These are phyloP conservation scores for Galerina sulciceps DNA, from an alignment of 768 basidiomycete genomes.

Conservation along the genomic window DNA sequence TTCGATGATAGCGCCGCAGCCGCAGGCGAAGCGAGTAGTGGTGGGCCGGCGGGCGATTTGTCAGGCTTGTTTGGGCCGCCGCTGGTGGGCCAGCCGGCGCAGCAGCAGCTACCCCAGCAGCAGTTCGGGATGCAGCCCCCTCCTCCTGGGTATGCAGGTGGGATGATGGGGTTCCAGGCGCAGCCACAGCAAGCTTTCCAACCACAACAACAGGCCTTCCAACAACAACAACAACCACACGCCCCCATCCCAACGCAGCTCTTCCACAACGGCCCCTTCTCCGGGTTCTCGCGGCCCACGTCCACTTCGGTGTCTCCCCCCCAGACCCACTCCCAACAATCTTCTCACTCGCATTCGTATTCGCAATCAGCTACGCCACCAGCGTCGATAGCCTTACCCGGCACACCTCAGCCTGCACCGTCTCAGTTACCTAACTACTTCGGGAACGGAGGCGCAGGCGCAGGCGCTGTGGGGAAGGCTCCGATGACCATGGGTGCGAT, in stretches of 20 bases:
- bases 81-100: constrained; percentile 16
- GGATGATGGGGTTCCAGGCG: background rate
- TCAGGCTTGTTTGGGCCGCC: constrained; percentile 58
- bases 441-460: constrained; percentile 20
- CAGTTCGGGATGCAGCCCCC: constrained; percentile 10
- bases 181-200: background rate
- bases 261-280: constrained; percentile 4
- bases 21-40: constrained; percentile 19
- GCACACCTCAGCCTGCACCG: constrained; percentile 24
- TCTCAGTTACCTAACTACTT: constrained; percentile 33
- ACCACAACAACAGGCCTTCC: constrained; percentile 3
- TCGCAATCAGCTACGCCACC: constrained; percentile 38
- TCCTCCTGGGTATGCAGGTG: background rate
- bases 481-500: constrained; percentile 20
- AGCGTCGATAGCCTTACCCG: constrained; percentile 42
- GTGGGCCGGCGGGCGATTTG: constrained; percentile 53
- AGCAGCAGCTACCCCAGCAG: constrained; percentile 12
- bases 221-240: background rate
- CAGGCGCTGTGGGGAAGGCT: constrained; percentile 18
- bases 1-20: constrained; percentile 58
- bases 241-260: constrained; percentile 11
- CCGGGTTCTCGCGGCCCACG: background rate
- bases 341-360: too few relatives aligned
- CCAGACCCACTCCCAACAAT: background rate
- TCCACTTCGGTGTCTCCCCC: constrained; percentile 16